These are phyloP conservation scores for Penicillium ucsense DNA, from an alignment of 495 filamentous ascomycete genomes.

Conservation along the genomic window DNA sequence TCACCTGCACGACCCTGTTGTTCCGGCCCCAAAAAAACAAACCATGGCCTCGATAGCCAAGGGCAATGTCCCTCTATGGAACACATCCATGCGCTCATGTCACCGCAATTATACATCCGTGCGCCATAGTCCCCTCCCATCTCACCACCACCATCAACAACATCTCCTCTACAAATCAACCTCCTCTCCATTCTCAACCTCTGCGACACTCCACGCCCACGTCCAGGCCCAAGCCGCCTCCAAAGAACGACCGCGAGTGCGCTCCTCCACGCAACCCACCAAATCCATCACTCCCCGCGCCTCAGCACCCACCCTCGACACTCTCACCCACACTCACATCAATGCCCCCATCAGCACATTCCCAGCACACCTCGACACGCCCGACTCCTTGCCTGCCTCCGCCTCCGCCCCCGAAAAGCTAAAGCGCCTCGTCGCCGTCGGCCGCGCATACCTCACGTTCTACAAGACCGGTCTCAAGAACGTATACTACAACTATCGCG, in stretches of 20 bases:
- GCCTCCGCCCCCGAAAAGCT: conserved; percentile 21
- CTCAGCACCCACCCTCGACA: conserved; percentile 4
- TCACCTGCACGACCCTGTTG: no score
- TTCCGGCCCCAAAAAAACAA: no score
- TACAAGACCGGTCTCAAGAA: conserved; percentile 77
- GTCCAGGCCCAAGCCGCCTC: not conserved
- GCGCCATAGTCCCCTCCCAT: not conserved
- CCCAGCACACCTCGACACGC: conserved; percentile 23
- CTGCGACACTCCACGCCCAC: conserved; percentile 1
- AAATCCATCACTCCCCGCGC: conserved; percentile 8
- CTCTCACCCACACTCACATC: conserved; percentile 15
- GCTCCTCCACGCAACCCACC: not conserved
- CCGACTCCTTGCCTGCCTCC: conserved; percentile 10
- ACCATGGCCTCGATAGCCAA: no score
- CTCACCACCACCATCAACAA: not conserved
- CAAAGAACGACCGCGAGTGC: not conserved
- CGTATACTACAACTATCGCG: conserved; percentile 48
- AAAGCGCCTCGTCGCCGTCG: conserved; percentile 28
- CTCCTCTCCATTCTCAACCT: conserved; percentile 12
- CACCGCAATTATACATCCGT: not conserved
- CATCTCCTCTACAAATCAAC: no score
- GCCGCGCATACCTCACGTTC: conserved; percentile 51
- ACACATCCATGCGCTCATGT: no score
- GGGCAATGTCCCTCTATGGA: no score
- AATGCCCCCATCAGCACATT: conserved; percentile 33